A percentile compares a stretch with the other conserved stretches of the same genome.
phyloP scores from a whole-genome alignment of 805 yeast species.

The Starmerella kuoi region DNA sequence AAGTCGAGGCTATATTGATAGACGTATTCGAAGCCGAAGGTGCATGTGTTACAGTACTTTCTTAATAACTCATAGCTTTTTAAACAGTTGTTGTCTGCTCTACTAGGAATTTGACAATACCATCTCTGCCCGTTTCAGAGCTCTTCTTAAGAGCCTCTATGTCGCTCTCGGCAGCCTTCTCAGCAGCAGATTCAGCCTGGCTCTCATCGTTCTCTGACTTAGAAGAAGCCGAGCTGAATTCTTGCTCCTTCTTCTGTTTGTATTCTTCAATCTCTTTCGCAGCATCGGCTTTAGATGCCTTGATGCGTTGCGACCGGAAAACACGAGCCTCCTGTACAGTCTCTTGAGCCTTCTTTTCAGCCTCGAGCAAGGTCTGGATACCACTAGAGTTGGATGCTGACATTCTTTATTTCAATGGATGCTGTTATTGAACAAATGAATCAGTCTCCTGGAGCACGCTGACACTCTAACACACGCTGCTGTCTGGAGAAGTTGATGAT shows the following conservation, averaged over 20 bases:
- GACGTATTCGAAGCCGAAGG: neutral
- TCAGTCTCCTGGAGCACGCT: no score
- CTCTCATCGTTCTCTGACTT: slow-evolving; percentile 67
- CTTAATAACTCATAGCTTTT: neutral
- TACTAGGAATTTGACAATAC: slow-evolving; percentile 63
- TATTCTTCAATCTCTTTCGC: slow-evolving; percentile 76
- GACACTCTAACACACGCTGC: no score
- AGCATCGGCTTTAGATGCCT: slow-evolving; percentile 92
- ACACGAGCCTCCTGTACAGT: slow-evolving; percentile 82
- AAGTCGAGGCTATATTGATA: neutral
- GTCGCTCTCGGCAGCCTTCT: slow-evolving; percentile 55
- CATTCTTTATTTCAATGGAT: no score
- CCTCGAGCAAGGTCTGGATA: slow-evolving; percentile 60
- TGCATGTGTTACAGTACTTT: neutral
- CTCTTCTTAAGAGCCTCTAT: slow-evolving; percentile 54
- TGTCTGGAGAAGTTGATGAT: no score
- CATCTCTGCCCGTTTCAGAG: slow-evolving; percentile 42
- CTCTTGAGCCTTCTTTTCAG: slow-evolving; percentile 95
- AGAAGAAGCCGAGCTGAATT: slow-evolving; percentile 58
- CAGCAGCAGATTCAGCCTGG: slow-evolving; percentile 69
- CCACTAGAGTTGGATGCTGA: slow-evolving; percentile 42
- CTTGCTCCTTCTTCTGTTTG: slow-evolving; percentile 71
- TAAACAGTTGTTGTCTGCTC: slow-evolving; percentile 28
- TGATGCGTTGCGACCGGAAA: slow-evolving; percentile 59
- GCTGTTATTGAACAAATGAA: no score